Evolutionary conservation across 495 filamentous ascomycete species (phyloP).

Genomic region (Annulohypoxylon moriforme): DNA sequence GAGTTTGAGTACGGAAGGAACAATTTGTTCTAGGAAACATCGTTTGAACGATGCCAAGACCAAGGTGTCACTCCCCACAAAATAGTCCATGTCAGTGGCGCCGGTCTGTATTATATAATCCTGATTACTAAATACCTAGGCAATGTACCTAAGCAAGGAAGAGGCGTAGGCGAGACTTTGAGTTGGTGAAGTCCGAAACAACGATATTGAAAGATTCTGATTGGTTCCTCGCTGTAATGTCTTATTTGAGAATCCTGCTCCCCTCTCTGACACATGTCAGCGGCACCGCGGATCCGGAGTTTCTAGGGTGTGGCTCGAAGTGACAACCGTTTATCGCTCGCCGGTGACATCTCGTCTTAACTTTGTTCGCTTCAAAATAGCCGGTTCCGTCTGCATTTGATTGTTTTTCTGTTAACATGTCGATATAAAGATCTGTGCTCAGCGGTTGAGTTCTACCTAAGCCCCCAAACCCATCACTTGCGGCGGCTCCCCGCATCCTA

Average conservation of each 20-base stretch:
- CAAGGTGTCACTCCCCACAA: no score
- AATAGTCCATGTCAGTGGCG: no score
- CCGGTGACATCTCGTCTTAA: background rate
- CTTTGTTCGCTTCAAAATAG: background rate
- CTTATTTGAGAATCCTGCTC: conserved; percentile 13
- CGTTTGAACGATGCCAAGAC: no score
- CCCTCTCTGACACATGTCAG: conserved; percentile 16
- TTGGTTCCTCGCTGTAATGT: conserved; percentile 9
- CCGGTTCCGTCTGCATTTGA: background rate
- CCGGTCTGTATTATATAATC: no score
- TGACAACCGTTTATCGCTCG: background rate
- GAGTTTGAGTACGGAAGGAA: no score
- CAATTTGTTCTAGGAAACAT: no score
- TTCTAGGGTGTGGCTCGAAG: background rate
- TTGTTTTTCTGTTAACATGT: background rate
- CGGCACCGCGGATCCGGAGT: conserved; percentile 12
- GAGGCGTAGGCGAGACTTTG: background rate
- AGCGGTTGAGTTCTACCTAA: background rate
- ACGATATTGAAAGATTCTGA: background rate
- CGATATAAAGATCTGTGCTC: background rate
- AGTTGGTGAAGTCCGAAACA: conserved; percentile 33
- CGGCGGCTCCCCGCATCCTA: background rate
- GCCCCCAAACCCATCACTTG: background rate
- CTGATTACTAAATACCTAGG: no score
- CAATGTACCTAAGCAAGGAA: background rate